Percentiles rank a stretch among this genome's conserved stretches.
phyloP scores from a whole-genome alignment of 2,329 filamentous ascomycete species.

The Neopestalotiopsis clavispora region DNA sequence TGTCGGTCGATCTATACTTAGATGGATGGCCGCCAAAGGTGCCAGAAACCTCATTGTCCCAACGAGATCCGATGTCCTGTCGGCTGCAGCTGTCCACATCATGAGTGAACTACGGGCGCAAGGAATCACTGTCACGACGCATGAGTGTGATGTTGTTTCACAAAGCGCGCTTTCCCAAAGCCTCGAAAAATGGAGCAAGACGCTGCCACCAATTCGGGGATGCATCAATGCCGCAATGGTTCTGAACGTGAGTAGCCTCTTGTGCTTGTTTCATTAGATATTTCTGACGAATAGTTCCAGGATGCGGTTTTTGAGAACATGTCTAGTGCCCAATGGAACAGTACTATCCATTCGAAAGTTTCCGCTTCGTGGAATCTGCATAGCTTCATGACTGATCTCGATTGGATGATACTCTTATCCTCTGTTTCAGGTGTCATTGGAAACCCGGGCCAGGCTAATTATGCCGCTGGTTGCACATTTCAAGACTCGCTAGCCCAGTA shows the following conservation, averaged over 20 bases:
- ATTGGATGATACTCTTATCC: slow-evolving; percentile 35
- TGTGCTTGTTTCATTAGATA: not conserved
- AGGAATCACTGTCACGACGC: not conserved
- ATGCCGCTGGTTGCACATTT: slow-evolving; percentile 30
- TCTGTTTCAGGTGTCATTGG: slow-evolving; percentile 31
- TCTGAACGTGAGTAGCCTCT: slow-evolving; percentile 21
- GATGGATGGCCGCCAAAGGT: slow-evolving; percentile 54
- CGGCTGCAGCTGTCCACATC: slow-evolving; percentile 22
- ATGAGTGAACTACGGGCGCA: not conserved
- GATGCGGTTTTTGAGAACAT: slow-evolving; percentile 34
- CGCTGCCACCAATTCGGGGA: slow-evolving; percentile 41
- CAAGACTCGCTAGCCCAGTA: slow-evolving; percentile 32
- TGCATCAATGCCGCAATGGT: slow-evolving; percentile 51
- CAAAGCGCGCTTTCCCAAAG: not conserved
- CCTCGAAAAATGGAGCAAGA: slow-evolving; percentile 23
- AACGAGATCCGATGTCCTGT: slow-evolving; percentile 28
- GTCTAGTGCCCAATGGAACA: slow-evolving; percentile 30
- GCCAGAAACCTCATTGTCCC: slow-evolving; percentile 51
- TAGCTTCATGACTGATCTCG: slow-evolving; percentile 26
- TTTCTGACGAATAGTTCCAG: not conserved
- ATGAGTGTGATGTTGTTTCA: not conserved
- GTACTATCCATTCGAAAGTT: slow-evolving; percentile 30
- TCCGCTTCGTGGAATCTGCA: slow-evolving; percentile 29
- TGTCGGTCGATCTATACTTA: slow-evolving; percentile 53
- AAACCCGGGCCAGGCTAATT: slow-evolving; percentile 30